Evolutionary conservation across 345 rosid genomes (phyloP).

Genomic region (Cardamine chenopodiifolia): DNA sequence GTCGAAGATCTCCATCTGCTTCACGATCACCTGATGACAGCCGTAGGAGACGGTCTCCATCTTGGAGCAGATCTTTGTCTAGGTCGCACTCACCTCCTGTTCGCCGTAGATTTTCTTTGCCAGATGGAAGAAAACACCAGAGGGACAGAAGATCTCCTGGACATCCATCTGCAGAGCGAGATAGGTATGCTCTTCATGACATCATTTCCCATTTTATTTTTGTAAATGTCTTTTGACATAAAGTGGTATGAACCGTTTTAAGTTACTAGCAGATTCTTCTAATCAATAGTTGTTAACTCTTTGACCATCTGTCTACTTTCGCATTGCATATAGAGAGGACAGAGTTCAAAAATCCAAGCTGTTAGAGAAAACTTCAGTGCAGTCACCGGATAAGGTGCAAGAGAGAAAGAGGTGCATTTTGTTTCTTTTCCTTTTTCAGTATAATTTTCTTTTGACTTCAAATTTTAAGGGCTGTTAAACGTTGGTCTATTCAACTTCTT

Average conservation of each 20-base stretch:
- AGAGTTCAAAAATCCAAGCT: conserved; percentile 44
- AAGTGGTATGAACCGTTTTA: neutral
- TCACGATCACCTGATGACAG: conserved; percentile 47
- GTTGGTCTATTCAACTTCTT: conserved; percentile 35
- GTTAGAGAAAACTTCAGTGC: conserved; percentile 38
- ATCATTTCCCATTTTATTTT: conserved; percentile 2
- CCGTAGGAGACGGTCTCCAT: conserved; percentile 49
- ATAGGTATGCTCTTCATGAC: conserved; percentile 48
- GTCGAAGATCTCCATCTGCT: conserved; percentile 52
- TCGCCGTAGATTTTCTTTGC: conserved; percentile 50
- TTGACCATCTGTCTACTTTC: conserved; percentile 18
- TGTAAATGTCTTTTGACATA: conserved; percentile 2
- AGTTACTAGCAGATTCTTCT: neutral
- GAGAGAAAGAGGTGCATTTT: conserved; percentile 53
- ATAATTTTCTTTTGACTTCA: conserved; percentile 17
- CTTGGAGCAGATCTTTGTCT: conserved; percentile 50
- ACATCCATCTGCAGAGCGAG: conserved; percentile 51
- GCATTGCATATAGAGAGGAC: conserved; percentile 44
- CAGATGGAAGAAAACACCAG: conserved; percentile 45
- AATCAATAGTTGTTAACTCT: neutral
- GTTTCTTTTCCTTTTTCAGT: conserved; percentile 4
- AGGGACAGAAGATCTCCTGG: conserved; percentile 48
- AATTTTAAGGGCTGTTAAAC: conserved; percentile 10
- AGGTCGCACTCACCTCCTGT: conserved; percentile 54
- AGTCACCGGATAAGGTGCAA: conserved; percentile 44